A percentile compares a stretch with the other conserved stretches of the same genome.
Conservation (phyloP, 1,284 basidiomycete genomes). For the Ganoderma sp. region DNA sequence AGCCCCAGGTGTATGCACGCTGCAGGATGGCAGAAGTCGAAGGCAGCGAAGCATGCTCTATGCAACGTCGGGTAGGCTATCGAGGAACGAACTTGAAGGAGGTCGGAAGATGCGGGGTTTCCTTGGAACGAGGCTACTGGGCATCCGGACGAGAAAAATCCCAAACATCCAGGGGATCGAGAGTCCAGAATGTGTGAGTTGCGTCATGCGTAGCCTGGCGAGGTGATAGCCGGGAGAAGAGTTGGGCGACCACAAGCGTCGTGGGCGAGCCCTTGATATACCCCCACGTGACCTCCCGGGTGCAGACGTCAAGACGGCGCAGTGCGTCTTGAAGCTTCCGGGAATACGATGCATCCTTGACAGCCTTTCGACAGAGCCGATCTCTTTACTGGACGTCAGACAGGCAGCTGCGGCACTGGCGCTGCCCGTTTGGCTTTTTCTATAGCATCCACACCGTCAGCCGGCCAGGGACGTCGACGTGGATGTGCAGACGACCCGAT, state of each 20-base stretch:
- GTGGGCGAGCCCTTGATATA: neutral
- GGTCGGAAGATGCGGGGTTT: neutral
- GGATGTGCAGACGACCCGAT: constrained; percentile 1
- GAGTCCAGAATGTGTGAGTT: constrained; percentile 1
- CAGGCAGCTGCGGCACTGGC: neutral
- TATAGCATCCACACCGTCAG: constrained; percentile 1
- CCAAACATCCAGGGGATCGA: neutral
- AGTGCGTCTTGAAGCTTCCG: neutral
- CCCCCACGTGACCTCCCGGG: neutral
- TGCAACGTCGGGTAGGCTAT: constrained; percentile 6
- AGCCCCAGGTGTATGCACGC: neutral
- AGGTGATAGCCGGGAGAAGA: constrained; percentile 2
- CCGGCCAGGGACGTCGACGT: neutral
- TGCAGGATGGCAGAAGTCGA: constrained; percentile 5
- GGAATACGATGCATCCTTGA: neutral
- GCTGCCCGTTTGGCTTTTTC: neutral
- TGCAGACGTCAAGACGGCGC: neutral
- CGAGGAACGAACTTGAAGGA: constrained; percentile 4
- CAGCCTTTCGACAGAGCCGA: neutral
- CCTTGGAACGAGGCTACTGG: neutral
- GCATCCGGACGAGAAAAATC: neutral
- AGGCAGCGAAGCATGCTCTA: constrained; percentile 10
- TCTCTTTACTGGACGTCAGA: neutral
- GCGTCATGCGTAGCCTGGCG: constrained; percentile 1
- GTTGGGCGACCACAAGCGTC: constrained; percentile 1